Base-by-base conservation (phyloP, 805 yeast genomes). In the Lachancea thermotolerans region DNA sequence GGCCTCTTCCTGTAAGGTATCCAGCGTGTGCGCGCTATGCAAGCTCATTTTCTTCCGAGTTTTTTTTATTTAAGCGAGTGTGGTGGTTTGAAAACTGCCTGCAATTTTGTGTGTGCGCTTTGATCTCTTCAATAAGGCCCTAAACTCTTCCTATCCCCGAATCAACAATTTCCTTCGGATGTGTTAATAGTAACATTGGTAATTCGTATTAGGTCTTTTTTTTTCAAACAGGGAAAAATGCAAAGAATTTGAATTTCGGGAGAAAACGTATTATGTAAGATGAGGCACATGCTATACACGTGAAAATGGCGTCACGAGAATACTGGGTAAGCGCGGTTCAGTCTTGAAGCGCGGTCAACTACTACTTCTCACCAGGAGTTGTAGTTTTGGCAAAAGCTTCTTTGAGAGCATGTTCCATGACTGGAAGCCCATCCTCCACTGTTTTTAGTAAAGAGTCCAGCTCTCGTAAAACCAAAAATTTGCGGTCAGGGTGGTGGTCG, bases 401-500 rank as follows among this genome's bases (percentile, higher is more conserved):
- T 48, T 58, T 56, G 17, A 63, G 43, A 0, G 65, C 53, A 31
- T 47, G 50, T 38, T 63, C 66, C 33, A 63, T 41, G 0, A 53
- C 57, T 2, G 66, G 61, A 10, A 63, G 37, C 4, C 60, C 58
- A 5, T 59, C 63, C 34, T 62, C 65, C 31, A 56, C 58, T 55
- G 58, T 50, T 45, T 54, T 49, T 14, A 63, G 49, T 27, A 63
- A 48, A 6, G 44, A 42, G 40, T 58, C 55, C 30, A 63, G 49
- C 47, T 63, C 65, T n/a, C 55, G 47, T 30, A 62, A 45, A n/a
- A 62, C 60, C 10, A 49, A 51, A 15, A 62, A 60, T 37, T 62
- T 62, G 25, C 55, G 53, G 30, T 63, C 65, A 10, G 51, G 47
- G 44, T 54, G 54, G 17, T 40, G 37, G 15, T 27, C 37, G 11